phyloP scores from a whole-genome alignment of 306 rosid genomes.

The Acmispon strigosus region DNA sequence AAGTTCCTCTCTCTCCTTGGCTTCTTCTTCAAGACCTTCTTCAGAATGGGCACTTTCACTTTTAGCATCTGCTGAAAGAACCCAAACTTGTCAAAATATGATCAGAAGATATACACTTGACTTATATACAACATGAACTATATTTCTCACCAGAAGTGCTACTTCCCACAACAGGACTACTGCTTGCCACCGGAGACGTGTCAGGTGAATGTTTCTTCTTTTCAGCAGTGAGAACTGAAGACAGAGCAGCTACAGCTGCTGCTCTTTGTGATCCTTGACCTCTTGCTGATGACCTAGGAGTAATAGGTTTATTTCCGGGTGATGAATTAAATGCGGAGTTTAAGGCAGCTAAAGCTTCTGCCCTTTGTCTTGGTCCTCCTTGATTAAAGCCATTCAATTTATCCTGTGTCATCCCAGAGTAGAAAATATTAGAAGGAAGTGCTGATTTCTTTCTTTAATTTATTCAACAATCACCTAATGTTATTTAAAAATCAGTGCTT shows the following conservation, averaged over 20 bases:
- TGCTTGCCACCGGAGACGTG: constrained; percentile 52
- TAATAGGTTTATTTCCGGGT: constrained; percentile 32
- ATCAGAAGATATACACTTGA: constrained; percentile 5
- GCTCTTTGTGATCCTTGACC: constrained; percentile 92
- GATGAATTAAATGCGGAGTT: constrained; percentile 78
- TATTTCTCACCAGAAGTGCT: constrained; percentile 46
- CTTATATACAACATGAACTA: not conserved
- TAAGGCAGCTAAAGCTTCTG: constrained; percentile 96
- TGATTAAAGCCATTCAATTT: constrained; percentile 58
- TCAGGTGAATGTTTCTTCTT: constrained; percentile 63
- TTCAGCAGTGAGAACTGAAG: constrained; percentile 88
- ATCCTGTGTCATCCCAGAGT: constrained; percentile 44
- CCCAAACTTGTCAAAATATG: constrained; percentile 24
- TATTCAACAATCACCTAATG: not conserved
- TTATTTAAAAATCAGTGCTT: no score
- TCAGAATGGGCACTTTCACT: constrained; percentile 49
- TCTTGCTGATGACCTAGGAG: constrained; percentile 44
- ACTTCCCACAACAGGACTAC: constrained; percentile 60
- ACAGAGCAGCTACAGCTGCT: constrained; percentile 99
- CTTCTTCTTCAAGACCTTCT: constrained; percentile 60
- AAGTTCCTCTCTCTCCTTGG: constrained; percentile 52
- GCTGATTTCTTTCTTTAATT: not conserved
- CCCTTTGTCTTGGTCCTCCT: constrained; percentile 94
- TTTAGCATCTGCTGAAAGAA: constrained; percentile 42
- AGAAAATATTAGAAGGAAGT: constrained; percentile 5